Evolutionary conservation across 495 filamentous ascomycete genomes (phyloP).

Genomic region (Trichoderma parareesei): DNA sequence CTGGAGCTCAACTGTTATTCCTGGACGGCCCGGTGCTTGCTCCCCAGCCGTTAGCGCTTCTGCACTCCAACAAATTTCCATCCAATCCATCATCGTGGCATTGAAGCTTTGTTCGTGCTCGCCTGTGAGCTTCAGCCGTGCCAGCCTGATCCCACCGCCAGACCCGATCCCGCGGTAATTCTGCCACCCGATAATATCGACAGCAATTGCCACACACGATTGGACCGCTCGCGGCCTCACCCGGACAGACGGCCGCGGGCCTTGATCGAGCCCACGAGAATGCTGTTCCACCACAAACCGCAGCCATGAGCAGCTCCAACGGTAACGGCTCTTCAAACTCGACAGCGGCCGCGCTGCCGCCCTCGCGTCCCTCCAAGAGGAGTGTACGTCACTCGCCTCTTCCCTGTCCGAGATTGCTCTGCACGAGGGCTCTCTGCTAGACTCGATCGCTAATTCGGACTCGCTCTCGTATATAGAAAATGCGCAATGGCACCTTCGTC

Average conservation of each 20-base stretch:
- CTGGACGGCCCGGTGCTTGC: no score
- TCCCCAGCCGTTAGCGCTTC: no score
- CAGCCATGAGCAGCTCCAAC: constrained; percentile 28
- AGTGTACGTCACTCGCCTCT: constrained; percentile 20
- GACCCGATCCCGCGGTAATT: no score
- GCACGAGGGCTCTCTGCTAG: not conserved
- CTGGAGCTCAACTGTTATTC: no score
- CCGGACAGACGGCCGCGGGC: not conserved
- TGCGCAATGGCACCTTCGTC: constrained; percentile 54
- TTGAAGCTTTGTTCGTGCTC: not conserved
- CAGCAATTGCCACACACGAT: no score
- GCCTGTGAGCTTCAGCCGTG: no score
- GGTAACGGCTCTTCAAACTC: constrained; percentile 12
- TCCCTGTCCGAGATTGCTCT: not conserved
- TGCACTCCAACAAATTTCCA: no score
- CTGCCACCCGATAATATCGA: no score
- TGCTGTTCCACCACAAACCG: not conserved
- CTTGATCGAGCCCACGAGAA: not conserved
- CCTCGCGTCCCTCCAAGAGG: constrained; percentile 27
- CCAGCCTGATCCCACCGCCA: no score
- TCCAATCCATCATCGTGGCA: not conserved
- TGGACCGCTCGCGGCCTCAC: no score
- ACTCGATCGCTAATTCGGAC: not conserved
- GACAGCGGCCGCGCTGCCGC: constrained; percentile 22
- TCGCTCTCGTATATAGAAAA: constrained; percentile 30